Base-by-base conservation (phyloP, 352 stramenopile genomes). In the Peronospora belbahrii region DNA sequence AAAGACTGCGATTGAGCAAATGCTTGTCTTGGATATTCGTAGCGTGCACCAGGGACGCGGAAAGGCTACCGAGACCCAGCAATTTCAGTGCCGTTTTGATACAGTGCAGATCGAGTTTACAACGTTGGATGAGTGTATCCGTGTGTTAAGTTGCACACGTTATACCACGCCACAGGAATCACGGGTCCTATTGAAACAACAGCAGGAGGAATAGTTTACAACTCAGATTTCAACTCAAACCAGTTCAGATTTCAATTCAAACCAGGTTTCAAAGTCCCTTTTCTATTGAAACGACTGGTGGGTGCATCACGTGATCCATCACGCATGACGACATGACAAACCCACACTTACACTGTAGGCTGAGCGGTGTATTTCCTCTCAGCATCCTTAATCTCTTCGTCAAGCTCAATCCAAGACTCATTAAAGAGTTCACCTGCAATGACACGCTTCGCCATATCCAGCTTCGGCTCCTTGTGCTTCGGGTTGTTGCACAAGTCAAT, bases 401-500 rank as follows among this genome's bases (percentile, higher is more conserved):
- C 97, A 15, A 99, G 76, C 65, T 99, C 85, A 27, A 98, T 82
- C 97, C 97, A 99, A 42, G 86, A 98, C 62, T 99, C 91, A 15
- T 94, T 70, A 63, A 99, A 99, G 6, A 99, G 66, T 17, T 95
- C 69, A 3, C 97, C 97, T 34, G 77, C 95, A 54, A 99, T 99
- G 20, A 98, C 83, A 41, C 97, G 83, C 72, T 98, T 98, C 17
- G 97, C 97, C 97, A 99, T 99, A 34, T 98, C 94, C 19, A 99
- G 78, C 66, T 99, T 99, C 9, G 96, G 93, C 61, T 99, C 97
- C 76, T 99, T 99, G 74, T 99, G 95, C 60, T 98, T 84, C 3
- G 97, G 97, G 64, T 99, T 99, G 74, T 99, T 99, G 74, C 97
- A 99, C 42, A 99, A 68, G 67, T 99, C 97, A 60, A 99, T 99